Percentiles rank a stretch among this genome's conserved stretches.
phyloP scores from a whole-genome alignment of 2,329 filamentous ascomycete genomes.

The Colletotrichum eremochloae region DNA sequence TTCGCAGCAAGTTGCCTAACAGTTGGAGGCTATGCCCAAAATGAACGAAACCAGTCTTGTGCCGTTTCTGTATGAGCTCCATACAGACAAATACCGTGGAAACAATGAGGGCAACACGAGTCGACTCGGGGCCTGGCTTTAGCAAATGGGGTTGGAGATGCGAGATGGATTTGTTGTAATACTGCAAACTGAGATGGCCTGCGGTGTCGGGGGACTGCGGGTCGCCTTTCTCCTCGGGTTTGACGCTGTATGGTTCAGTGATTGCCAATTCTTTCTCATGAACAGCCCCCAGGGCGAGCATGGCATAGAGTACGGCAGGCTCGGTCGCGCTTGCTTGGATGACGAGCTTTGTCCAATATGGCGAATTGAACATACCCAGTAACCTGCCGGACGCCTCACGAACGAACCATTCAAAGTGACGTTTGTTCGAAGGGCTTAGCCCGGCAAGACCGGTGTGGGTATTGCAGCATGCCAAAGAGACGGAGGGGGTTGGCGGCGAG shows the following conservation, averaged over 20 bases:
- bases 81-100: constrained; percentile 54
- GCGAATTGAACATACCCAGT: constrained; percentile 52
- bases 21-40: constrained; percentile 56
- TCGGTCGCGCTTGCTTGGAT: constrained; percentile 53
- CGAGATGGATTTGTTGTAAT: constrained; percentile 55
- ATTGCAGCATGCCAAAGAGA: not conserved
- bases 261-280: not conserved
- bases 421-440: constrained; percentile 1
- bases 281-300: constrained; percentile 43
- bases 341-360: constrained; percentile 55
- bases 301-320: constrained; percentile 56
- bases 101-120: constrained; percentile 54
- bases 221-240: constrained; percentile 43
- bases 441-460: constrained; percentile 4
- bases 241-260: constrained; percentile 49
- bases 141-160: constrained; percentile 52
- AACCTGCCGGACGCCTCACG: constrained; percentile 54
- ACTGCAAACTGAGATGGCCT: constrained; percentile 48
- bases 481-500: not conserved
- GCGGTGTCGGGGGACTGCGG: not conserved
- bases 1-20: constrained; percentile 49
- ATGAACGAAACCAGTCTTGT: constrained; percentile 54
- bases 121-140: constrained; percentile 46
- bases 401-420: constrained; percentile 60
- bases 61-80: constrained; percentile 54